Percentiles rank a stretch among this genome's conserved stretches.
Conservation (phyloP, 2,329 filamentous ascomycete genomes). For the Cladophialophora psammophila region DNA sequence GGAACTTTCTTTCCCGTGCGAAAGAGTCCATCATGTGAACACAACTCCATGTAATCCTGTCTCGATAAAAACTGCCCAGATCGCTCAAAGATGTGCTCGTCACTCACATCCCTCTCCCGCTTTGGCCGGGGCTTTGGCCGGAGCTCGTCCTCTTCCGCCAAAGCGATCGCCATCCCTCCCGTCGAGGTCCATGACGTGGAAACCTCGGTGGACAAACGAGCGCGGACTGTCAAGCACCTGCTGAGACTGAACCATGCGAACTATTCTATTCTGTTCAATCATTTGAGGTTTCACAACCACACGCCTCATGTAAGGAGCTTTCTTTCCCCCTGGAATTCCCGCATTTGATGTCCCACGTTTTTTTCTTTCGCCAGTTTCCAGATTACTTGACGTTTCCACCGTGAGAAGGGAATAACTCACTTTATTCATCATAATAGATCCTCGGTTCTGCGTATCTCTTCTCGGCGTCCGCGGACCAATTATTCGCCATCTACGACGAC, state of each 20-base stretch:
- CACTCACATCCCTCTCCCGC: slow-evolving; percentile 27
- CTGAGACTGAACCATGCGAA: slow-evolving; percentile 92
- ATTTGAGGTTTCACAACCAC: slow-evolving; percentile 81
- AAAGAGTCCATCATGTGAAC: slow-evolving; percentile 1
- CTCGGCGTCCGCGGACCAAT: slow-evolving; percentile 74
- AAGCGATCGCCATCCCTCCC: slow-evolving; percentile 62
- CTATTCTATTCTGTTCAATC: slow-evolving; percentile 80
- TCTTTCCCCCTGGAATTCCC: slow-evolving; percentile 33
- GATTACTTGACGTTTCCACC: not conserved
- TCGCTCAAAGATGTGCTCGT: slow-evolving; percentile 17
- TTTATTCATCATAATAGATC: slow-evolving; percentile 51
- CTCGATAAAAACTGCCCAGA: too few relatives aligned
- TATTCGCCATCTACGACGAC: slow-evolving; percentile 81
- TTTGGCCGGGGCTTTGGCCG: slow-evolving; percentile 34
- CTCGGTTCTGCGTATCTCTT: slow-evolving; percentile 86
- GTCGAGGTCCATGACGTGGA: slow-evolving; percentile 82
- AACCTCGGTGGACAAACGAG: slow-evolving; percentile 76
- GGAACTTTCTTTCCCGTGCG: not conserved
- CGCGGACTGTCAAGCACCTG: slow-evolving; percentile 86
- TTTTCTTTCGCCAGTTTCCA: not conserved
- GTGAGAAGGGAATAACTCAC: not conserved
- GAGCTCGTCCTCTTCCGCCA: slow-evolving; percentile 10
- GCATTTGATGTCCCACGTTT: slow-evolving; percentile 31
- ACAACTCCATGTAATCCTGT: too few relatives aligned
- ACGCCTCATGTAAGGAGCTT: slow-evolving; percentile 68